Conservation (phyloP, 1,284 basidiomycete genomes). For the Schizophyllum commune region DNA sequence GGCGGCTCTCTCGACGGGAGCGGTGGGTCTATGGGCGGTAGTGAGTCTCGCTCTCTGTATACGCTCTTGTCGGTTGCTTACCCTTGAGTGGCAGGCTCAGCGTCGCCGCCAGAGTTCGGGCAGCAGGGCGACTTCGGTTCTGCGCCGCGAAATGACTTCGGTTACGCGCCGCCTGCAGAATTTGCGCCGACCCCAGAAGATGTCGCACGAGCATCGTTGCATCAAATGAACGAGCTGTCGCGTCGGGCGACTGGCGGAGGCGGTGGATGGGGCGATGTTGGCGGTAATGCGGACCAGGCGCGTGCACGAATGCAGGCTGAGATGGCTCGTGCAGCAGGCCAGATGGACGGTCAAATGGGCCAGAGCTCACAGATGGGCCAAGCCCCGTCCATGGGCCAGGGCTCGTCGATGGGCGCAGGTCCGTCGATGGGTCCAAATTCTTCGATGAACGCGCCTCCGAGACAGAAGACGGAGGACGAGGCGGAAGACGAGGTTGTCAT, state of each 20-base stretch:
- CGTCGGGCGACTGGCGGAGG: constrained; percentile 40
- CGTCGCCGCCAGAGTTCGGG: neutral
- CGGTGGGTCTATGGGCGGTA: neutral
- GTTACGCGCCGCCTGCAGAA: neutral
- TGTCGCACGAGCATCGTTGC: constrained; percentile 50
- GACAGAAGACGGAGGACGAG: neutral
- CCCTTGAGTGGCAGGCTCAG: neutral
- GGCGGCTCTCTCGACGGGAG: neutral
- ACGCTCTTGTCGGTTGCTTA: neutral
- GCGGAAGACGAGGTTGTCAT: constrained; percentile 14
- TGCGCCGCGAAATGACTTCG: neutral
- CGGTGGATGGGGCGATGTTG: constrained; percentile 23
- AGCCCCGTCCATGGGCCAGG: neutral
- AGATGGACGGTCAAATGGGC: neutral
- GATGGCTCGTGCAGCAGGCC: constrained; percentile 1
- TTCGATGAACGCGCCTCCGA: neutral
- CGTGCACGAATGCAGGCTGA: neutral
- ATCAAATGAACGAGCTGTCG: constrained; percentile 72
- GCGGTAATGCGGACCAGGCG: neutral
- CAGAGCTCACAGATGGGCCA: neutral
- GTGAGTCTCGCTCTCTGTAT: neutral
- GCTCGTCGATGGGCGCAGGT: neutral
- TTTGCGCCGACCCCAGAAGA: constrained; percentile 18
- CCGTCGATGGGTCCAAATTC: neutral
- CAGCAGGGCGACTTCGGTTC: neutral